Evolutionary conservation across 345 rosid genomes (phyloP), one percentile per base, ranked within the genome.

Genomic region (Eucalyptus regnans): DNA sequence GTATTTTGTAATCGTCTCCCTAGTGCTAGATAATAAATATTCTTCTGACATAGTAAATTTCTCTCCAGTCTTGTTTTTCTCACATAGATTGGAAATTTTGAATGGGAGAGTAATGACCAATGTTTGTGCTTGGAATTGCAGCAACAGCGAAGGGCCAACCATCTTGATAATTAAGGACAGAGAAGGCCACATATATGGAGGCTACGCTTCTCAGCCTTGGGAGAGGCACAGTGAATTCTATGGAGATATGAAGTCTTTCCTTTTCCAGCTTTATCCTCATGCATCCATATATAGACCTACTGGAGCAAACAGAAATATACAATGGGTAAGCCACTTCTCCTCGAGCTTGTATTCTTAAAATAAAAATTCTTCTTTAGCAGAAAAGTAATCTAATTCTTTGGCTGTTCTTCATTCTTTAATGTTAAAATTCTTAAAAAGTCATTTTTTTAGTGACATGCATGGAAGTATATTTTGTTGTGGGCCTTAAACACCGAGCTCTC

Each of bases 121-220:
- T n/a, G 87, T 86, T 50, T 80, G 89, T 91, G 51, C 68, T 64
- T 91, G 91, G 87, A 91, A 88, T 88, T 95, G 96, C 95, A 97
- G 99, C 88, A 93, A 92, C 86, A 90, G 90, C 14, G 94, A 96
- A 84, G 95, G 96, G 27, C 93, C 96, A 33, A 92, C 98, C 9
- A 92, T 97, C 90, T 91, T 97, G 88, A 88, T 95, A 86, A 89
- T 96, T 89, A 96, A 96, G 92, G 99, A 96, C 93, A 94, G 50
- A 92, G 98, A 95, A 92, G 97, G 96, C 16, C 93, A 91, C 89
- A 91, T 97, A 48, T 95, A 93, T 83, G 99, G 99, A 89, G 99
- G 99, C 86, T 96, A 95, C 88, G 98, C 99, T 31, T 96, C 99
- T 89, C 99, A 95, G 89, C 96, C 98, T 50, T 96, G 98, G 99